phyloP scores from a whole-genome alignment of 2,329 filamentous ascomycete genomes.

The Pyricularia sp. region DNA sequence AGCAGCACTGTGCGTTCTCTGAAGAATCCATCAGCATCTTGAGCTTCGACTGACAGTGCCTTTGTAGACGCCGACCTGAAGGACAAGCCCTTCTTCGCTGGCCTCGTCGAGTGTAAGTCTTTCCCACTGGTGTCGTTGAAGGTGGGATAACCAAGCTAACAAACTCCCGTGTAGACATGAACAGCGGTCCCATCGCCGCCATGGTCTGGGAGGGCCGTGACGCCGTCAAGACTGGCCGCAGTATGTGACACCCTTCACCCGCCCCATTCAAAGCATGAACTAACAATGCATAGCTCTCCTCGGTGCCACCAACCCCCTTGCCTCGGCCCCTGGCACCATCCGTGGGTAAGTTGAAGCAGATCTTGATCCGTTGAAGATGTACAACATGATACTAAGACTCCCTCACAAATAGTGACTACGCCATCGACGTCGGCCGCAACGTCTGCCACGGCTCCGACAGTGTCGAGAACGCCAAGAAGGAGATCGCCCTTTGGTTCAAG shows the following conservation, averaged over 20 bases:
- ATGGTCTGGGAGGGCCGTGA: conserved; percentile 99
- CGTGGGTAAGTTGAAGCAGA: conserved; percentile 33
- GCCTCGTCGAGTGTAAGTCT: conserved; percentile 76
- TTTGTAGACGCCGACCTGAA: conserved; percentile 69
- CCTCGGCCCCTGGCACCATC: conserved; percentile 94
- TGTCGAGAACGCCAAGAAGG: conserved; percentile 99
- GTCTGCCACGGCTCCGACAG: conserved; percentile 99
- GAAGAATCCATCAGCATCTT: neutral
- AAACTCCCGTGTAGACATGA: conserved; percentile 62
- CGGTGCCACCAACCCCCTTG: conserved; percentile 97
- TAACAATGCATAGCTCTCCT: conserved; percentile 56
- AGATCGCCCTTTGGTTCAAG: conserved; percentile 98
- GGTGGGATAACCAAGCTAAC: neutral
- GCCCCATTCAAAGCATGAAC: conserved; percentile 6
- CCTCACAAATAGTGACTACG: conserved; percentile 54
- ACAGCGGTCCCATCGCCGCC: conserved; percentile 90
- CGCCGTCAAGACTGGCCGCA: conserved; percentile 95
- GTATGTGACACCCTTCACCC: conserved; percentile 37
- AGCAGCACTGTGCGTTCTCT: conserved; percentile 70
- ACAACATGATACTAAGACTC: neutral
- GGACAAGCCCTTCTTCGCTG: conserved; percentile 93
- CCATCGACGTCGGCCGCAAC: conserved; percentile 89
- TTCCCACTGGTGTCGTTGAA: too few relatives aligned
- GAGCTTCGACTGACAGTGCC: neutral
- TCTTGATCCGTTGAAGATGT: neutral